Evolutionary conservation across 2,329 filamentous ascomycete species (phyloP).

Genomic region (Microsporum audouinii): DNA sequence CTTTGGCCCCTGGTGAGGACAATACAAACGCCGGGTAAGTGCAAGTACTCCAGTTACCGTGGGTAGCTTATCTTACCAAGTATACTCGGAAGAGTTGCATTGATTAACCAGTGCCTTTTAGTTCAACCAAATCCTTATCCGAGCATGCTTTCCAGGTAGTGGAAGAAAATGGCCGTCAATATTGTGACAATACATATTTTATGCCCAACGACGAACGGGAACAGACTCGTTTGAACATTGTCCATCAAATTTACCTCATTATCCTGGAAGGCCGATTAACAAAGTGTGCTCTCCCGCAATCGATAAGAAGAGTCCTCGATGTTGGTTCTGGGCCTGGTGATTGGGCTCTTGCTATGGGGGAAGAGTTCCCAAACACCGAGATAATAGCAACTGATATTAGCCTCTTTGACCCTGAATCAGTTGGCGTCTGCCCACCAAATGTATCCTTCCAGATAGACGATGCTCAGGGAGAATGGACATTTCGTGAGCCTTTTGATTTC

Average conservation of each 20-base stretch:
- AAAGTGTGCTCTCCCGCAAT: constrained; percentile 21
- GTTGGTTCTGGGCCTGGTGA: constrained; percentile 39
- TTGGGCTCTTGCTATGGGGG: constrained; percentile 11
- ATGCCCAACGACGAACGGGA: constrained; percentile 58
- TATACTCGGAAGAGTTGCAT: not conserved
- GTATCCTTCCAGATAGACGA: constrained; percentile 42
- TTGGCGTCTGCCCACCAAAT: constrained; percentile 26
- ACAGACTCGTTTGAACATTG: constrained; percentile 50
- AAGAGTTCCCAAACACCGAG: constrained; percentile 32
- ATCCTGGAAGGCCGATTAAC: constrained; percentile 27
- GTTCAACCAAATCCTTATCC: constrained; percentile 28
- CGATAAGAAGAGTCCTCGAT: constrained; percentile 27
- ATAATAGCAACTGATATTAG: constrained; percentile 38
- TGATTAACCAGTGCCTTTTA: constrained; percentile 6
- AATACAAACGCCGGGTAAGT: not conserved
- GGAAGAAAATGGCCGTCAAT: constrained; percentile 49
- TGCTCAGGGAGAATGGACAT: constrained; percentile 39
- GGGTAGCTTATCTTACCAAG: not conserved
- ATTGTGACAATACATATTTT: constrained; percentile 52
- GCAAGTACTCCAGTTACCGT: not conserved
- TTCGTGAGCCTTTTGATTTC: constrained; percentile 39
- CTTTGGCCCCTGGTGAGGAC: not conserved
- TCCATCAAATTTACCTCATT: constrained; percentile 52
- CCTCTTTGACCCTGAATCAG: constrained; percentile 33
- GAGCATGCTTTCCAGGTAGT: constrained; percentile 41